Conservation (phyloP, 2,329 filamentous ascomycete genomes). For the Aspergillus intermedius region DNA sequence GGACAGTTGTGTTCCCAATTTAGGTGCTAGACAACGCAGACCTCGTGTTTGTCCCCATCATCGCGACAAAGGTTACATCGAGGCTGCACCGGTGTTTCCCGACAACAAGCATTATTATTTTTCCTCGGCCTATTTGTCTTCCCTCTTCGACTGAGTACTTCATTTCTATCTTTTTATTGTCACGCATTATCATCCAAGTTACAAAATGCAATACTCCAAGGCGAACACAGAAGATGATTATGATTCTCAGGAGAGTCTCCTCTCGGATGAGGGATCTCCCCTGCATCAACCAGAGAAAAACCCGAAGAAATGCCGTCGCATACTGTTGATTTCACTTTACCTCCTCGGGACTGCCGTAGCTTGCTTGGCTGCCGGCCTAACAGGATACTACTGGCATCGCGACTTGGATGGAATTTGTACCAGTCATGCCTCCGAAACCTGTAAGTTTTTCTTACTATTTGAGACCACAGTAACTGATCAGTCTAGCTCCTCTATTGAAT, state of each 20-base stretch:
- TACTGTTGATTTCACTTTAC: slow-evolving; percentile 1
- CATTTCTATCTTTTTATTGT: neutral
- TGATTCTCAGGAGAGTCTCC: slow-evolving; percentile 8
- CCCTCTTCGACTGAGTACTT: neutral
- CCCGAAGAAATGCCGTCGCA: neutral
- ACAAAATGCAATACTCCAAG: slow-evolving; percentile 3
- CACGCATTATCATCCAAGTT: neutral
- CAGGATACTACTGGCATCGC: slow-evolving; percentile 15
- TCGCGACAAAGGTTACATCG: neutral
- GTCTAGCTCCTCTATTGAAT: slow-evolving; percentile 29
- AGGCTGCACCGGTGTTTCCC: neutral
- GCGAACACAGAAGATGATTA: slow-evolving; percentile 1
- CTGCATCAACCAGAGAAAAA: slow-evolving; percentile 3
- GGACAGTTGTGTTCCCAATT: too few relatives aligned
- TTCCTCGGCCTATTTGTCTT: neutral
- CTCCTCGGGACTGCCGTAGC: slow-evolving; percentile 3
- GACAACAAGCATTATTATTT: neutral
- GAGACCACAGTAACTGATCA: neutral
- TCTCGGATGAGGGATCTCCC: slow-evolving; percentile 9
- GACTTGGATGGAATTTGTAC: slow-evolving; percentile 12
- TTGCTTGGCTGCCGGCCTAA: slow-evolving; percentile 9
- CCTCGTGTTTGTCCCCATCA: too few relatives aligned
- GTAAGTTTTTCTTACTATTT: slow-evolving; percentile 7
- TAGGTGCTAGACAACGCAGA: too few relatives aligned
- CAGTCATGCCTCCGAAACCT: slow-evolving; percentile 15